Conservation (phyloP, 371 early-diverging fungal species). For the Synchytrium microbalum region DNA sequence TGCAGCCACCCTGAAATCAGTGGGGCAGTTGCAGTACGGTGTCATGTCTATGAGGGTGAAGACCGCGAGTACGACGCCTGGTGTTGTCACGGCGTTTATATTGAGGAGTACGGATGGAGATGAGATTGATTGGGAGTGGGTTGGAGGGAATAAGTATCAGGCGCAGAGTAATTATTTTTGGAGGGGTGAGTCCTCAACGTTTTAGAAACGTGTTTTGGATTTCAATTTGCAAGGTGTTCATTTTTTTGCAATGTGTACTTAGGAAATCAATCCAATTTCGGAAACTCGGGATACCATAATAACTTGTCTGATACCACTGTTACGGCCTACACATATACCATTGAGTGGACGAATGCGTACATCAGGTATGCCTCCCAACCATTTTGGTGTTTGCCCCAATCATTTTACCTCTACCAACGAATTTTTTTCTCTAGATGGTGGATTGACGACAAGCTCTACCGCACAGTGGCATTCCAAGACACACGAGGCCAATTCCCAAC, state of each 20-base stretch:
- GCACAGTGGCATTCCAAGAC: background rate
- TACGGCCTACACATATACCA: background rate
- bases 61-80: slow-evolving; percentile 11
- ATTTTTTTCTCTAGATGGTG: background rate
- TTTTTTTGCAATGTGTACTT: background rate
- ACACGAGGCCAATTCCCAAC: background rate
- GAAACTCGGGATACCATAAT: background rate
- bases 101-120: slow-evolving; percentile 29
- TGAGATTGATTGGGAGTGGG: slow-evolving; percentile 33
- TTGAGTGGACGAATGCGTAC: background rate
- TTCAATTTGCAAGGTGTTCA: background rate
- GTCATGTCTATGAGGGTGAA: background rate
- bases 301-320: background rate
- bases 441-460: background rate
- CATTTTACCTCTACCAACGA: too few species aligned
- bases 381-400: too few species aligned
- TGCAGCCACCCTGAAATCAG: background rate
- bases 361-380: background rate
- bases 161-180: background rate
- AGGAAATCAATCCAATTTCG: background rate
- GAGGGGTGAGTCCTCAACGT: background rate
- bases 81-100: slow-evolving; percentile 31
- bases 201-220: too few species aligned
- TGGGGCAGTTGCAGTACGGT: background rate
- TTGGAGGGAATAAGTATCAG: background rate